Evolutionary conservation across 805 yeast species (phyloP).

Genomic region (Yarrowia keelungensis): DNA sequence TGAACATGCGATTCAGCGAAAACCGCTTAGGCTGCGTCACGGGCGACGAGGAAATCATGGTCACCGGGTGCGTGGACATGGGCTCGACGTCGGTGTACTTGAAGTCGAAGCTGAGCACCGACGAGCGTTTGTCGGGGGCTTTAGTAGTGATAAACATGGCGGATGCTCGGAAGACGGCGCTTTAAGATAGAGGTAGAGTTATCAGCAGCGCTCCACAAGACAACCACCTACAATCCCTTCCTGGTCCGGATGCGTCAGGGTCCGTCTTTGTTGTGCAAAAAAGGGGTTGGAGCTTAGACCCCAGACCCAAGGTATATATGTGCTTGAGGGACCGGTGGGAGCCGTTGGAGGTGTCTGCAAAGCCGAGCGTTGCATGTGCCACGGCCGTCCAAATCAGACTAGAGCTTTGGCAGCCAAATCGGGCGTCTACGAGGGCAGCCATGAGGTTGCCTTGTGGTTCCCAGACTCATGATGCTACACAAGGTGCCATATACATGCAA

Average conservation of each 20-base stretch:
- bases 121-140: constrained; percentile 25
- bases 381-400: neutral
- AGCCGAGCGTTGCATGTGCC: neutral
- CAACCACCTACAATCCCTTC: too few species aligned
- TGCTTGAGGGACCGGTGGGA: too few species aligned
- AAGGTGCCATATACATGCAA: too few species aligned
- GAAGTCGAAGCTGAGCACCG: constrained; percentile 19
- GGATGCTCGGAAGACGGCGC: neutral
- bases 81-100: constrained; percentile 36
- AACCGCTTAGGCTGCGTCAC: constrained; percentile 12
- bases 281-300: constrained; percentile 1
- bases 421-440: too few species aligned
- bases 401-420: too few species aligned
- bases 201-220: neutral
- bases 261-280: constrained; percentile 8
- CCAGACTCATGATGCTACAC: too few species aligned
- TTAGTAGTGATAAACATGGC: constrained; percentile 32
- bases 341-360: too few species aligned
- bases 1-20: constrained; percentile 17
- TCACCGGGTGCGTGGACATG: constrained; percentile 28
- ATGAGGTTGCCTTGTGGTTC: too few species aligned
- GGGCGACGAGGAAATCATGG: constrained; percentile 20
- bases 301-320: neutral
- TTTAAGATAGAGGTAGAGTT: constrained; percentile 24
- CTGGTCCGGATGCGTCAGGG: constrained; percentile 31